Base-by-base conservation (phyloP, 139 green algal genomes). In the Chlorella sp. region DNA sequence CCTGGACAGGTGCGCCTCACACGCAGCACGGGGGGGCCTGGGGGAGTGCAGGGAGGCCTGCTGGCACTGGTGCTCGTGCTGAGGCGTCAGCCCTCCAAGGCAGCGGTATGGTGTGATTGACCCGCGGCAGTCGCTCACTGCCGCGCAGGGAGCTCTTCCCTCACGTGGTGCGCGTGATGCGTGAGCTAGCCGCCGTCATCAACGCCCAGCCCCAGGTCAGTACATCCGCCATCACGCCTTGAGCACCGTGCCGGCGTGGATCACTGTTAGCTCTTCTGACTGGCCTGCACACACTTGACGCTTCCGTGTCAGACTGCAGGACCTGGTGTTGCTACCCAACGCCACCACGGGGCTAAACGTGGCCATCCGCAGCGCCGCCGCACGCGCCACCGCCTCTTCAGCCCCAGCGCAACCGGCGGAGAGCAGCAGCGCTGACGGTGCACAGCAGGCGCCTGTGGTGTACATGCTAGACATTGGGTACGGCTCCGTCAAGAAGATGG, bases 401-500 rank as follows among this genome's bases (percentile, higher is more conserved):
- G n/a, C n/a, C n/a, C n/a, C n/a, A n/a, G n/a, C n/a, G n/a, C n/a
- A n/a, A n/a, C n/a, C n/a, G n/a, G n/a, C n/a, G n/a, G n/a, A n/a
- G n/a, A n/a, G n/a, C n/a, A n/a, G n/a, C n/a, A n/a, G n/a, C n/a
- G n/a, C n/a, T n/a, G n/a, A n/a, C n/a, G n/a, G n/a, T n/a, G n/a
- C n/a, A n/a, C n/a, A n/a, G n/a, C n/a, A n/a, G n/a, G n/a, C n/a
- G n/a, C n/a, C n/a, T n/a, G n/a, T n/a, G n/a, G 33, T 88, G 33
- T 88, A 82, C 74, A 81, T 82, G 73, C 73, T 87, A 22, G 75
- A 87, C 67, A 86, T 87, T 32, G 81, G 77, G 66, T 92, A 92
- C 67, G 86, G 86, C 51, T 87, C 77, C 17, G 84, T 90, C 1
- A 92, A 92, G 78, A 91, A 88, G 70, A 91, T 91, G 78, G 74